phyloP scores from a whole-genome alignment of 1,139 yeast species.

The Lodderomyces pseudojiufengensis region DNA sequence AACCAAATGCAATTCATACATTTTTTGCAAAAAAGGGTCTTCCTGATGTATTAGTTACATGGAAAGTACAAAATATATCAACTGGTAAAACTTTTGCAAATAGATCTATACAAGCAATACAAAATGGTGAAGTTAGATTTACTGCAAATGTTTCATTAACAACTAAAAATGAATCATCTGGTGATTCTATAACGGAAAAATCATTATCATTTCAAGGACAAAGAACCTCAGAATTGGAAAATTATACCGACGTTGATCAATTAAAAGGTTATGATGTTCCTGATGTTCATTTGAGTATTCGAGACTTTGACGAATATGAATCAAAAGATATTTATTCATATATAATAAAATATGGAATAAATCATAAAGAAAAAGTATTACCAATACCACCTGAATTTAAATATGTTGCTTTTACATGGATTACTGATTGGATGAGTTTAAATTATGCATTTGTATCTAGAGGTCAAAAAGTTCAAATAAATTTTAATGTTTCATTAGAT shows the following conservation, averaged over 20 bases:
- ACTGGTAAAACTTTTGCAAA: slow-evolving; percentile 61
- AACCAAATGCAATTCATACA: slow-evolving; percentile 36
- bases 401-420: slow-evolving; percentile 57
- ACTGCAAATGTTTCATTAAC: slow-evolving; percentile 53
- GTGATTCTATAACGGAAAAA: slow-evolving; percentile 6
- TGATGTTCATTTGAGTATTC: slow-evolving; percentile 5
- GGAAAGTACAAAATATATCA: slow-evolving; percentile 33
- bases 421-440: slow-evolving; percentile 42
- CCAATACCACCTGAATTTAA: slow-evolving; percentile 26
- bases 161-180: slow-evolving; percentile 24
- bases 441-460: slow-evolving; percentile 1
- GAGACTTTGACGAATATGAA: slow-evolving; percentile 5
- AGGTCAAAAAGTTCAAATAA: background rate
- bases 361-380: slow-evolving; percentile 11
- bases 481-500: slow-evolving; percentile 40
- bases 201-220: slow-evolving; percentile 38
- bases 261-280: slow-evolving; percentile 5
- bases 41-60: slow-evolving; percentile 21
- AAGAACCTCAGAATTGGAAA: slow-evolving; percentile 22
- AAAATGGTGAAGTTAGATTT: slow-evolving; percentile 49
- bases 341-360: slow-evolving; percentile 40
- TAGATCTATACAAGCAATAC: slow-evolving; percentile 54
- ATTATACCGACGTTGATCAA: background rate
- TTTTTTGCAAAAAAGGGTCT: slow-evolving; percentile 26
- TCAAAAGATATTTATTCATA: slow-evolving; percentile 29